Evolutionary conservation across 2,329 filamentous ascomycete genomes (phyloP).

Genomic region (Tolypocladium pustulatum): DNA sequence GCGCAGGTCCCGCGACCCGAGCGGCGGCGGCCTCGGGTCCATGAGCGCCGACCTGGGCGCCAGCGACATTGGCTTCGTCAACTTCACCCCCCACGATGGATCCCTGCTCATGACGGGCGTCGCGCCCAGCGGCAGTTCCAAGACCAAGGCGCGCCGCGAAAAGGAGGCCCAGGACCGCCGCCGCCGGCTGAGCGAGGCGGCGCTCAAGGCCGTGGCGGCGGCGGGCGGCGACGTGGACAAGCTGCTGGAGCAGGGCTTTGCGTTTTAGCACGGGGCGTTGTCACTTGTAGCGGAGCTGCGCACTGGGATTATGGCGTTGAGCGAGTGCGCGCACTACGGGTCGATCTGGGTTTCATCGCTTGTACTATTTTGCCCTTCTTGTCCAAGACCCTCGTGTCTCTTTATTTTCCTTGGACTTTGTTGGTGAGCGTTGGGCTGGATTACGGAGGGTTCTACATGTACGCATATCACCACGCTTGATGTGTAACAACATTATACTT

Average conservation of each 20-base stretch:
- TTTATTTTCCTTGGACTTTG: background rate
- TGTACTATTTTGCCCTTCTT: background rate
- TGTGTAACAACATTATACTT: background rate
- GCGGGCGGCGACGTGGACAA: conserved; percentile 57
- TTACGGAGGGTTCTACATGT: background rate
- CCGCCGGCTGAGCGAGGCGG: conserved; percentile 55
- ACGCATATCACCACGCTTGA: background rate
- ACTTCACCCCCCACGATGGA: conserved; percentile 77
- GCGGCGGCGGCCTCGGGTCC: conserved; percentile 6
- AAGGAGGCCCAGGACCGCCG: conserved; percentile 76
- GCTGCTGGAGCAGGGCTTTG: conserved; percentile 39
- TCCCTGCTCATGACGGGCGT: conserved; percentile 76
- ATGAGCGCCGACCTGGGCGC: conserved; percentile 6
- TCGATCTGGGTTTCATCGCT: background rate
- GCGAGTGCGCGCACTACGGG: background rate
- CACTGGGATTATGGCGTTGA: background rate
- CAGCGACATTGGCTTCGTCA: conserved; percentile 59
- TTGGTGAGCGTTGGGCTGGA: background rate
- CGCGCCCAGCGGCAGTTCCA: conserved; percentile 79
- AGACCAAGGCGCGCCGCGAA: conserved; percentile 89
- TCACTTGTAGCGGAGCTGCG: no score
- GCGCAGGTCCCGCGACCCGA: conserved; percentile 25
- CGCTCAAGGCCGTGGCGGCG: conserved; percentile 56
- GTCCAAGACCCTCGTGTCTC: background rate
- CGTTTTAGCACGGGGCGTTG: conserved; percentile 19